Base-by-base conservation (phyloP, 2,329 filamentous ascomycete genomes). In the Hypoxylon sp. region DNA sequence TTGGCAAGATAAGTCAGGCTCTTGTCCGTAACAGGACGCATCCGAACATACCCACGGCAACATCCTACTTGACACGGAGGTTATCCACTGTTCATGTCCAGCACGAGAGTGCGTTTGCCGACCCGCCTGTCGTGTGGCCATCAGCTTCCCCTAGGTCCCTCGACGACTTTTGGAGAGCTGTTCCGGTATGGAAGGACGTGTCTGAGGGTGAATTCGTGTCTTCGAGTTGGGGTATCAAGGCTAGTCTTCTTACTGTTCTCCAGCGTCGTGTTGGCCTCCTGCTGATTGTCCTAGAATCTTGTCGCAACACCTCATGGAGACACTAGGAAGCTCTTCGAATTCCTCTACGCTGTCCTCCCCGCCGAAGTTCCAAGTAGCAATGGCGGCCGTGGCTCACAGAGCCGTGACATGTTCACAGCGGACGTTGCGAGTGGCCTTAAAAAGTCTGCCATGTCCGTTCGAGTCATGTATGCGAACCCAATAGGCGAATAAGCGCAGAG, bases 361-460 rank as follows among this genome's bases (percentile, higher is more conserved):
- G 74, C 80, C 0, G 66, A 66, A 2, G 71, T 87, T n/a, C 81
- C 81, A 3, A 60, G 65, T n/a, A 70, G 67, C 59, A 59, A 70
- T 50, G 54, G 54, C 0, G 57, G 67, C 21, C 57, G 50, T 4
- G 71, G 72, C 20, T 75, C 78, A 64, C 77, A 77, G 55, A 81
- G 77, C 20, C 80, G 78, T 9, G 75, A 83, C 2, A 77, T 82
- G 17, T 83, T 88, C 53, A 78, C 86, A 43, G 64, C 73, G 1
- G 83, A 88, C 69, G 78, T 86, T 3, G 66, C 78, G 21, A 73
- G 74, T 13, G 86, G 84, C 9, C 78, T 87, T 49, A 76, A 73
- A 17, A 67, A 74, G 4, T 81, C 84, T 1, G 81, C 84, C 2
- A 88, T 88, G 86, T 77, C 83, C 0, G 77, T 87, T 33, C 77